Evolutionary conservation across 2,329 filamentous ascomycete species (phyloP).

Genomic region (Neobulgaria alba): DNA sequence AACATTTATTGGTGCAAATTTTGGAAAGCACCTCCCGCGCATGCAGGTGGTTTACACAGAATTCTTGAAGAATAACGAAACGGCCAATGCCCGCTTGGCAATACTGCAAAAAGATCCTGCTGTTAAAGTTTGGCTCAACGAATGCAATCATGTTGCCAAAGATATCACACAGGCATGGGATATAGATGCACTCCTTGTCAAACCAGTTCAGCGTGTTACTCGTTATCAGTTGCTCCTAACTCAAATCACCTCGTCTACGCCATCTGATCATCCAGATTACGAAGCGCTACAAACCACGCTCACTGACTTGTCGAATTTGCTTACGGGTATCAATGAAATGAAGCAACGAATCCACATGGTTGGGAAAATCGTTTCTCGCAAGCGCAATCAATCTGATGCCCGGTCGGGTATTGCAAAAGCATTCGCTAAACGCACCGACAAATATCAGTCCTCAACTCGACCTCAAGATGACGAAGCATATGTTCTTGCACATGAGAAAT

Average conservation of each 20-base stretch:
- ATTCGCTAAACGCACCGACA: constrained; percentile 62
- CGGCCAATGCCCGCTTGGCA: constrained; percentile 51
- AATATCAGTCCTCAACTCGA: constrained; percentile 51
- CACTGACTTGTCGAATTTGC: constrained; percentile 52
- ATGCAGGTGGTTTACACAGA: constrained; percentile 55
- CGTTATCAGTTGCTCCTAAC: constrained; percentile 87
- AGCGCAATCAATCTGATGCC: constrained; percentile 83
- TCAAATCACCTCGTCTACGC: constrained; percentile 71
- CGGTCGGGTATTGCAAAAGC: constrained; percentile 78
- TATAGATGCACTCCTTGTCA: constrained; percentile 90
- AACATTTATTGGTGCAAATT: constrained; percentile 25
- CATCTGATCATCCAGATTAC: constrained; percentile 75
- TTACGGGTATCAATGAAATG: constrained; percentile 84
- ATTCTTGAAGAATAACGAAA: constrained; percentile 55
- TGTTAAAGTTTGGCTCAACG: constrained; percentile 77
- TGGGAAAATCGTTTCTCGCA: constrained; percentile 74
- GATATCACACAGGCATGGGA: constrained; percentile 94
- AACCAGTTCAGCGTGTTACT: constrained; percentile 87
- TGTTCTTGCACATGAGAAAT: constrained; percentile 72
- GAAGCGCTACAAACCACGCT: constrained; percentile 49
- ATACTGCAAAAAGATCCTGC: constrained; percentile 55
- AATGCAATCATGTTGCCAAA: constrained; percentile 86
- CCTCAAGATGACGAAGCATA: constrained; percentile 71
- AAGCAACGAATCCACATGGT: constrained; percentile 93
- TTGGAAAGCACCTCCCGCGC: constrained; percentile 42